A percentile compares a stretch with the other conserved stretches of the same genome.
phyloP scores from a whole-genome alignment of 495 filamentous ascomycete species.

The Aspergillus nidulans region DNA sequence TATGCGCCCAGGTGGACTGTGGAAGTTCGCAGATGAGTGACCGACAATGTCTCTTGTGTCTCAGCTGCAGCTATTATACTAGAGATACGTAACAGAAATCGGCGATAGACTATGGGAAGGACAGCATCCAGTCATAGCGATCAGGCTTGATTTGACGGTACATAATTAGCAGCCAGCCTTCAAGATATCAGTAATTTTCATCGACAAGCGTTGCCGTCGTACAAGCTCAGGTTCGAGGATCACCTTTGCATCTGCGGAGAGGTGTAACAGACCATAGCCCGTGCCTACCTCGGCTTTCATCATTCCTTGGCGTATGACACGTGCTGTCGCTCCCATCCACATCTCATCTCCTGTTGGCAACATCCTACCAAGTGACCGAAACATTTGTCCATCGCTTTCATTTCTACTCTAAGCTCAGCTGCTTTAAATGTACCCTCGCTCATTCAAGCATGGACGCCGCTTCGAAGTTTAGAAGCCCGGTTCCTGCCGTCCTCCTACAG shows the following conservation, averaged over 20 bases:
- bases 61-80: background rate
- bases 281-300: slow-evolving; percentile 11
- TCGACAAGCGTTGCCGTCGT: no score
- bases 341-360: background rate
- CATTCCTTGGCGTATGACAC: slow-evolving; percentile 25
- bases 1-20: slow-evolving; percentile 67
- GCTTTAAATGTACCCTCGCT: background rate
- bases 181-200: no score
- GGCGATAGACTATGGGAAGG: no score
- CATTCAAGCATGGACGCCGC: slow-evolving; percentile 32
- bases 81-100: no score
- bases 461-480: slow-evolving; percentile 24
- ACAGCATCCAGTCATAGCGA: no score
- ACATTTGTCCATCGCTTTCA: background rate
- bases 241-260: no score
- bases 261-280: no score
- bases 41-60: background rate
- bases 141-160: no score
- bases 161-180: no score
- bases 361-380: background rate
- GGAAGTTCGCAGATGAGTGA: slow-evolving; percentile 77
- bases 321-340: slow-evolving; percentile 16
- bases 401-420: background rate
- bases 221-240: no score
- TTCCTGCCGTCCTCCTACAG: slow-evolving; percentile 39